These are phyloP conservation scores for Stachybotrys chartarum DNA, from an alignment of 2,329 filamentous ascomycete species.

Conservation along the genomic window DNA sequence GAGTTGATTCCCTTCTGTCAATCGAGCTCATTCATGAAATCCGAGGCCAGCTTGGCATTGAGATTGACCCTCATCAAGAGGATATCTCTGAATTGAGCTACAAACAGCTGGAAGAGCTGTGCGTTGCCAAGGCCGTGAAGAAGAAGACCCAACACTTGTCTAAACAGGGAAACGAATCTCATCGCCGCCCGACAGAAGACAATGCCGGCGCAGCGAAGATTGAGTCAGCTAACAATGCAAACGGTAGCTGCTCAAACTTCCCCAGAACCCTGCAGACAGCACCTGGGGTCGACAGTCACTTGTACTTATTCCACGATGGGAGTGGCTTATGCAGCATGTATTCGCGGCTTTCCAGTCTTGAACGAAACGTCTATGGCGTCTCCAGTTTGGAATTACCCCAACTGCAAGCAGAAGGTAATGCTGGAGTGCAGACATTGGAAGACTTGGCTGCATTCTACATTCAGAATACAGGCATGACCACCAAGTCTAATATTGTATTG, in stretches of 20 bases:
- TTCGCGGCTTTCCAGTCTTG: neutral
- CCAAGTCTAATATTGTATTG: slow-evolving; percentile 16
- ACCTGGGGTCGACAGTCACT: neutral
- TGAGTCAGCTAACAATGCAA: neutral
- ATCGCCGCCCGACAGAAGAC: neutral
- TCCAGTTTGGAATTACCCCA: slow-evolving; percentile 4
- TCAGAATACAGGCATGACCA: slow-evolving; percentile 5
- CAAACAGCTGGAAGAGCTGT: neutral
- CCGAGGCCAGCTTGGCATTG: slow-evolving; percentile 11
- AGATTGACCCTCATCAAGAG: slow-evolving; percentile 7
- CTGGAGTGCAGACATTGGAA: neutral
- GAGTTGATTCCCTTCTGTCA: slow-evolving; percentile 17
- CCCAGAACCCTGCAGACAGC: neutral
- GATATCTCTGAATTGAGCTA: slow-evolving; percentile 1
- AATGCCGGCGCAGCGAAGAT: neutral
- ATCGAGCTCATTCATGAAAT: slow-evolving; percentile 15
- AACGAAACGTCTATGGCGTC: neutral
- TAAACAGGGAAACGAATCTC: neutral
- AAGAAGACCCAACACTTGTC: neutral
- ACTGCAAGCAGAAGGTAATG: neutral
- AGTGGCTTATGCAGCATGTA: slow-evolving; percentile 13
- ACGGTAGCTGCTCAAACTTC: neutral
- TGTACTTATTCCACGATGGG: slow-evolving; percentile 21
- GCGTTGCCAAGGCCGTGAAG: neutral
- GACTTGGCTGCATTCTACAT: slow-evolving; percentile 10